phyloP scores from a whole-genome alignment of 768 basidiomycete species.

The Pleurotus pulmonarius region DNA sequence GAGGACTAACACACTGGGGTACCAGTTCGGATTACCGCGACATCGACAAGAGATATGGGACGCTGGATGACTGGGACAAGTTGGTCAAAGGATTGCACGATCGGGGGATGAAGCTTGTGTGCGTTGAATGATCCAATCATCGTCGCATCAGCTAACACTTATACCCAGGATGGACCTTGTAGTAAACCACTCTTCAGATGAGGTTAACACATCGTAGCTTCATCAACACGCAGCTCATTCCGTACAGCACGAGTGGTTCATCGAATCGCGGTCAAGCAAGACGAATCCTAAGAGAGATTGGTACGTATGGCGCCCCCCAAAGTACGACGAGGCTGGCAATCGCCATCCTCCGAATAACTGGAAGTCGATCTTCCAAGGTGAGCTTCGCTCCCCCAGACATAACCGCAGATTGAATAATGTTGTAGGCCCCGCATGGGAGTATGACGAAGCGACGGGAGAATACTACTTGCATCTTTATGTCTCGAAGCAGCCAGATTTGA shows the following conservation, averaged over 20 bases:
- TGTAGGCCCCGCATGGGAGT: constrained; percentile 75
- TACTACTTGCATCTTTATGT: constrained; percentile 73
- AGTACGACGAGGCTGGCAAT: constrained; percentile 46
- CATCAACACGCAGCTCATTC: neutral
- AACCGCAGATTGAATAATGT: too few species aligned
- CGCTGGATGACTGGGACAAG: constrained; percentile 55
- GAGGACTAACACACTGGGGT: too few species aligned
- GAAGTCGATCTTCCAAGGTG: constrained; percentile 64
- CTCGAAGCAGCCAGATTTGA: constrained; percentile 68
- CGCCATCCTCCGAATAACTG: constrained; percentile 71
- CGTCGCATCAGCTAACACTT: neutral
- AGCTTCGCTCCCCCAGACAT: neutral
- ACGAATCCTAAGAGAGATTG: constrained; percentile 63
- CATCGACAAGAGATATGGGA: constrained; percentile 65
- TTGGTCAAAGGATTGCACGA: constrained; percentile 51
- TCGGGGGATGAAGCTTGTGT: constrained; percentile 71
- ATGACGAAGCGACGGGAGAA: constrained; percentile 58
- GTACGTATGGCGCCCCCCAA: constrained; percentile 72
- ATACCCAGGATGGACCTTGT: constrained; percentile 67
- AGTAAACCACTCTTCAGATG: constrained; percentile 69
- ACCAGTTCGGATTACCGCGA: constrained; percentile 60
- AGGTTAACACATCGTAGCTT: constrained; percentile 29
- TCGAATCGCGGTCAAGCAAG: constrained; percentile 47
- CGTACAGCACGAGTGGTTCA: constrained; percentile 70
- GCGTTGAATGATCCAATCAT: constrained; percentile 14